Base-by-base conservation (phyloP, 1,284 basidiomycete species). In the Boletus holoroseus region DNA sequence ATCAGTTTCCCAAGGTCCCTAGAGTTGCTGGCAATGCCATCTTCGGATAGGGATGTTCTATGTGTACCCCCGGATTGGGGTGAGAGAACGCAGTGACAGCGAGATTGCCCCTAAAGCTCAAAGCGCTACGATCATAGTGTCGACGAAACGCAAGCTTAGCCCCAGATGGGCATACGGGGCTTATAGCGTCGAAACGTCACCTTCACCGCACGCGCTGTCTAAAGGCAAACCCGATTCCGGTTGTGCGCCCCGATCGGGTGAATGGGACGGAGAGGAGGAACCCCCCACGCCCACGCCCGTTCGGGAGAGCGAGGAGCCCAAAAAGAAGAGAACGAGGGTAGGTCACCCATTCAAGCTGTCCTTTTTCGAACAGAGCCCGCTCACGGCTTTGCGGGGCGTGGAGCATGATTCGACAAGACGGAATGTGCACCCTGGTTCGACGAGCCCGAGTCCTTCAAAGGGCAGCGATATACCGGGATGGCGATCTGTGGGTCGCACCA, bases 381-480 rank as follows among this genome's bases (percentile, higher is more conserved):
- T 37, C 3, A 32, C n/a, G 8, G 34, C 7, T 11, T 11, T 13
- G 13, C 16, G 9, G 20, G 5, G 22, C 22, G 22, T 22, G 22
- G 22, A 4, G 22, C 22, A 22, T 5, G 22, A 22, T 22, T 22
- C 22, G 22, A 22, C 22, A 22, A 20, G 22, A 22, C 22, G 22
- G 22, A 22, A 22, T 5, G 22, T 22, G 39, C 8, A 7, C 49
- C n/a, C 6, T n/a, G 34, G 12, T 42, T 39, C 26, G 34, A 45
- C 9, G 50, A 57, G 34, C 12, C 42, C 45, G 40, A 47, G 41
- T 37, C 41, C 5, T 53, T 44, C 54, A 5, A 44, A 47, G 37
- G 40, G 2, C 16, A 44, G 20, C 31, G 36, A 28, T 47, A 56
- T 24, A 44, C 44, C 5, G 24, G 47, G 11, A 40, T 39, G 44